Evolutionary conservation across 2,329 filamentous ascomycete species (phyloP).

Genomic region (Fonsecaea multimorphosa): DNA sequence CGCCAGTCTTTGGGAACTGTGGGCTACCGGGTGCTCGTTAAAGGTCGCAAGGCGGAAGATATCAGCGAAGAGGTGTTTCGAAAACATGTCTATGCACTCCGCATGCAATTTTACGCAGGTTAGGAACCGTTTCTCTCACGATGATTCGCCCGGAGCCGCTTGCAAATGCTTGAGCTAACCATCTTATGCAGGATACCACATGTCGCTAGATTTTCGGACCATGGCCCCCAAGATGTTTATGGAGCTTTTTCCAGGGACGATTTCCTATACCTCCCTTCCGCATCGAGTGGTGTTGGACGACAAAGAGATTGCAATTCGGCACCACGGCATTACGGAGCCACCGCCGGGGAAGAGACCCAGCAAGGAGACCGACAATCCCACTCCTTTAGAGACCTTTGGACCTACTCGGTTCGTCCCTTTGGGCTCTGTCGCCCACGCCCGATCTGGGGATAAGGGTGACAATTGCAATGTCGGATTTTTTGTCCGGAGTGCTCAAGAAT

Average conservation of each 20-base stretch:
- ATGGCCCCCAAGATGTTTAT: neutral
- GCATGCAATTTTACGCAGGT: constrained; percentile 2
- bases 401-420: neutral
- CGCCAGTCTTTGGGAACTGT: neutral
- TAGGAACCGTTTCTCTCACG: neutral
- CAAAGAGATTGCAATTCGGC: neutral
- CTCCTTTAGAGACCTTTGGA: neutral
- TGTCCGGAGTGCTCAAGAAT: neutral
- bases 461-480: neutral
- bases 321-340: neutral
- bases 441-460: neutral
- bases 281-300: neutral
- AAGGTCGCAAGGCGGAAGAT: neutral
- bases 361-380: neutral
- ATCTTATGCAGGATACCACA: too few species aligned
- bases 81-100: neutral
- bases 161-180: too few species aligned
- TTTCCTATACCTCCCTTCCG: neutral
- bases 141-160: too few species aligned
- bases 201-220: neutral
- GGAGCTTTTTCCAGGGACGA: neutral
- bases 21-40: neutral
- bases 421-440: neutral
- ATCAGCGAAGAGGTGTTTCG: constrained; percentile 2
- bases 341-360: neutral